Base-by-base conservation (phyloP, 192 early-diverging fungal genomes). In the Phlyctochytrium planicorne region DNA sequence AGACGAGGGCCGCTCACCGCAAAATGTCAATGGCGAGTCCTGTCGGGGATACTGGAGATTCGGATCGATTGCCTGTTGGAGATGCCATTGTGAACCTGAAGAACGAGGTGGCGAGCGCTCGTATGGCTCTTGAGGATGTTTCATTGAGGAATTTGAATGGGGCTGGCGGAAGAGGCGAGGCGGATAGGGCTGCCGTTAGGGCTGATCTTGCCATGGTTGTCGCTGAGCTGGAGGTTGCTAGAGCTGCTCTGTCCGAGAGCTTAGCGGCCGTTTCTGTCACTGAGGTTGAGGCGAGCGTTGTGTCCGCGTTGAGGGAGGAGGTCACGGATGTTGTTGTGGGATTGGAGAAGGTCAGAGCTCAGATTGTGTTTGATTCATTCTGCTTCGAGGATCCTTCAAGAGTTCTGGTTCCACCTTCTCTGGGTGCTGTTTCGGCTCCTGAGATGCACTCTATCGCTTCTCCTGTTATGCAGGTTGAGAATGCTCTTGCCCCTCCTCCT, bases 201-300 rank as follows among this genome's bases (percentile, higher is more conserved):
- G 75, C 75, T 35, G 75, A 76, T 23, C 60, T 76, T 2, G 70
- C 75, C 23, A 76, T 76, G 75, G 70, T 59, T 1, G 32, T 62
- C 33, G 75, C 75, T 33, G 75, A 76, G 37, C 50, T 76, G 1
- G 75, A 76, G 59, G 69, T 76, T 52, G 53, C 60, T 0, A 57
- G 69, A 30, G 75, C 75, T 12, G 52, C 69, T 2, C 52, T 76
- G 31, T 1, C 72, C 14, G 66, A 63, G 2, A 59, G 2, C 52
- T 34, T 35, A 32, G 60, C 60, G 61, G 67, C 50, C 37, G 47
- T 53, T 40, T 2, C 55, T 20, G 1, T 23, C 59, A 63, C 33
- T 34, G 62, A 23, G 1, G 25, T 20, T 14, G 12, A 3, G 61
- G 25, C 59, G 0, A 35, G 4, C 20, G 66, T 62, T 0, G 23